Evolutionary conservation across 352 stramenopile species (phyloP).

Genomic region (Phytophthora syringae): DNA sequence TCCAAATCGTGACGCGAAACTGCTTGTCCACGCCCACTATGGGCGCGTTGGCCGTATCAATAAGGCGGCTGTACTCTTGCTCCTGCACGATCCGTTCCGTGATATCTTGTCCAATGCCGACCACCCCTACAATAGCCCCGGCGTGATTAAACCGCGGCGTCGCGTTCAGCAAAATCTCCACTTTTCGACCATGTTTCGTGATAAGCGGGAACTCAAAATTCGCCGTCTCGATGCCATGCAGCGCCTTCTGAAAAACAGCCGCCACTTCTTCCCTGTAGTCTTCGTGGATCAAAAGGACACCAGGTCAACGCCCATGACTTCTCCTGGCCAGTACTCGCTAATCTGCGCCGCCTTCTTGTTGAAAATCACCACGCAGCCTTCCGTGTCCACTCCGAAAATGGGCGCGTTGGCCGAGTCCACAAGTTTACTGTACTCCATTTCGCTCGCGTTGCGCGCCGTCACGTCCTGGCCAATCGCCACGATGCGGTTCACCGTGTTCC

Average conservation of each 20-base stretch:
- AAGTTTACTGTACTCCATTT: conserved; percentile 75
- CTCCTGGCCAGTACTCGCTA: conserved; percentile 87
- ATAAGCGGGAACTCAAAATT: too few species aligned
- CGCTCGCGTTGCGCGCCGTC: conserved; percentile 63
- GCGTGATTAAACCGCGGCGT: conserved; percentile 69
- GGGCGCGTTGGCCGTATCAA: conserved; percentile 84
- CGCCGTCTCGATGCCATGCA: conserved; percentile 72
- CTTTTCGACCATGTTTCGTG: conserved; percentile 75
- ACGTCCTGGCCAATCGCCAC: conserved; percentile 80
- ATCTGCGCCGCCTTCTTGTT: conserved; percentile 92
- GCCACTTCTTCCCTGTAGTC: conserved; percentile 71
- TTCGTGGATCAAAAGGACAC: conserved; percentile 82
- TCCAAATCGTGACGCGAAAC: conserved; percentile 92
- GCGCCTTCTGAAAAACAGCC: conserved; percentile 71
- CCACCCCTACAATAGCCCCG: conserved; percentile 70
- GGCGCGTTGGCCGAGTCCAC: conserved; percentile 82
- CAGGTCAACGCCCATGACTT: conserved; percentile 87
- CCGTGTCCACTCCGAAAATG: conserved; percentile 76
- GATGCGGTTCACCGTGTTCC: conserved; percentile 50
- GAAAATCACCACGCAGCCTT: conserved; percentile 78
- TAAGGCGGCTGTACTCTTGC: conserved; percentile 81
- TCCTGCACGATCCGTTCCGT: conserved; percentile 82
- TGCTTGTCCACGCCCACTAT: conserved; percentile 87
- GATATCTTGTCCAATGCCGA: conserved; percentile 88
- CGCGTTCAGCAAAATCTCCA: conserved; percentile 84